phyloP scores from a whole-genome alignment of 768 basidiomycete genomes.

The Tylopilus felleus region DNA sequence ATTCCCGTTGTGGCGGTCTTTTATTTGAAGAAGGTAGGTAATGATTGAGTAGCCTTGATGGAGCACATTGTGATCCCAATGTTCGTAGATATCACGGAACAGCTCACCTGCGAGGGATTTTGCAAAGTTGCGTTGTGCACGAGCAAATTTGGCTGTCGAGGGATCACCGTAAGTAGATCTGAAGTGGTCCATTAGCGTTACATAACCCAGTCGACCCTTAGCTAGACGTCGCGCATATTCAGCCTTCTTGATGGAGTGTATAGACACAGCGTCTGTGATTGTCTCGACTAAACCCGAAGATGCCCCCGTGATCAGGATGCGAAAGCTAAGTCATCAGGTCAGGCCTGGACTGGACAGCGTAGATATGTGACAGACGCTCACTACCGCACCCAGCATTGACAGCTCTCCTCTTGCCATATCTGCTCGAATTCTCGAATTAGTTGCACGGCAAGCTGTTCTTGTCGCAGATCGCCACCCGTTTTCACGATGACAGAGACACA shows the following conservation, averaged over 20 bases:
- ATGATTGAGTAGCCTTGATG: conserved; percentile 83
- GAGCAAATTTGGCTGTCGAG: conserved; percentile 78
- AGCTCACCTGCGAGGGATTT: conserved; percentile 77
- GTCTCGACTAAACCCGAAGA: conserved; percentile 95
- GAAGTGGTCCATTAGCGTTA: conserved; percentile 91
- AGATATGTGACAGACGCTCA: conserved; percentile 33
- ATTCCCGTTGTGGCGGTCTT: conserved; percentile 98
- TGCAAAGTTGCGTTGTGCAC: conserved; percentile 92
- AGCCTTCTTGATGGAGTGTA: conserved; percentile 99
- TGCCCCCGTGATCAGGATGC: conserved; percentile 91
- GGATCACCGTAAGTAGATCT: conserved; percentile 86
- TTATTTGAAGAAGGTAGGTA: conserved; percentile 96
- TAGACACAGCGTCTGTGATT: conserved; percentile 96
- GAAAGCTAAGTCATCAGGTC: conserved; percentile 60
- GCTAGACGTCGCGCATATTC: conserved; percentile 90
- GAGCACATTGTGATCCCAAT: neutral
- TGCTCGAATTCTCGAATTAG: conserved; percentile 88
- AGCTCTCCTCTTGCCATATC: conserved; percentile 95
- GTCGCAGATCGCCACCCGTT: conserved; percentile 93
- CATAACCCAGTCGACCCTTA: conserved; percentile 77
- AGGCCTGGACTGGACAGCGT: neutral
- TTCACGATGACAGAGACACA: conserved; percentile 98
- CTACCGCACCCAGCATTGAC: conserved; percentile 93
- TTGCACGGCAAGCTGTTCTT: conserved; percentile 96
- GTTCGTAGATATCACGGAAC: neutral